Percentiles rank a stretch among this genome's conserved stretches.
Evolutionary conservation across 2,329 filamentous ascomycete genomes (phyloP).

Genomic region (Trichophyton schoenleinii): DNA sequence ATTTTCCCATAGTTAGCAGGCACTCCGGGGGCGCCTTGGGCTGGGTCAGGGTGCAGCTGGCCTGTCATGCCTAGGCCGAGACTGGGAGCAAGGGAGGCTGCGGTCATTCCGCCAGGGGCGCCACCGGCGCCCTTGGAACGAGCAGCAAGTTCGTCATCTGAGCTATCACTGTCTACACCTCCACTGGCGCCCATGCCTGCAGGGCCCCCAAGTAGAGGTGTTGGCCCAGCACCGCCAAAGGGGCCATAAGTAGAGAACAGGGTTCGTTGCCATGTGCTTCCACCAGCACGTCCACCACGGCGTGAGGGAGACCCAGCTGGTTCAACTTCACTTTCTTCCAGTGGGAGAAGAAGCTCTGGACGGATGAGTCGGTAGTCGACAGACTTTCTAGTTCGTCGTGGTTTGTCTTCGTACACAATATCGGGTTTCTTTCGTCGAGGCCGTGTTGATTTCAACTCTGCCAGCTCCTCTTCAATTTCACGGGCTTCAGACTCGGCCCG

Average conservation of each 20-base stretch:
- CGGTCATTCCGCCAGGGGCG: conserved; percentile 54
- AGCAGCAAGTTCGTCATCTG: conserved; percentile 74
- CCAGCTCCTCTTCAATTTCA: conserved; percentile 47
- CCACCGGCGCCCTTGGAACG: conserved; percentile 39
- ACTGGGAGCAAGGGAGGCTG: conserved; percentile 39
- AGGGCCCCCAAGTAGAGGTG: conserved; percentile 60
- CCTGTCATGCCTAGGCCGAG: conserved; percentile 42
- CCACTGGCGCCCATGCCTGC: conserved; percentile 57
- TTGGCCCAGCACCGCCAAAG: conserved; percentile 69
- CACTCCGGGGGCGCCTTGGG: conserved; percentile 45
- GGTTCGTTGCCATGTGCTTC: conserved; percentile 57
- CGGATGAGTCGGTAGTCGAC: conserved; percentile 82
- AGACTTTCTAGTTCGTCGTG: conserved; percentile 48
- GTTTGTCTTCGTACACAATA: conserved; percentile 29
- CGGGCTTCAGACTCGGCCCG: conserved; percentile 40
- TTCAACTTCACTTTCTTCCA: conserved; percentile 63
- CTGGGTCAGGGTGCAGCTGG: conserved; percentile 47
- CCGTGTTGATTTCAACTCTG: conserved; percentile 36
- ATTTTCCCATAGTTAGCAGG: conserved; percentile 83
- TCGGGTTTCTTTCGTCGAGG: conserved; percentile 26
- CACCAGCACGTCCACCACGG: conserved; percentile 50
- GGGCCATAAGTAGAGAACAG: conserved; percentile 85
- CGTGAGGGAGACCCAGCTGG: conserved; percentile 56
- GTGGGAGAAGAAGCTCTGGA: conserved; percentile 54
- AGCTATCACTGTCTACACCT: conserved; percentile 85